A percentile compares a stretch with the other conserved stretches of the same genome.
Conservation (phyloP, 2,329 filamentous ascomycete genomes). For the Calonectria naviculata region DNA sequence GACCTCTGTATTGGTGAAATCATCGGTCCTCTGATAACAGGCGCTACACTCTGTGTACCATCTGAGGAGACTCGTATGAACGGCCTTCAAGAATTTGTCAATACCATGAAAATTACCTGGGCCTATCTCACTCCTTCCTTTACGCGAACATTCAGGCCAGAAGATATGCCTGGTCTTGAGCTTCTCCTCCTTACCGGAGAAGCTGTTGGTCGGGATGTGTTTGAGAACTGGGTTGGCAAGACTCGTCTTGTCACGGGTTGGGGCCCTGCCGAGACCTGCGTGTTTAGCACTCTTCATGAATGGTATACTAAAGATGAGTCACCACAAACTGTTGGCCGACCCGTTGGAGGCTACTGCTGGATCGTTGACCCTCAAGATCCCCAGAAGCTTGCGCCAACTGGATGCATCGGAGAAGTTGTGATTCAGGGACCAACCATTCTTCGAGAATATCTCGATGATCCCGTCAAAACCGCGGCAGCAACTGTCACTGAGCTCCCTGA, state of each 20-base stretch:
- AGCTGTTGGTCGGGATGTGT: slow-evolving; percentile 9
- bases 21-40: slow-evolving; percentile 13
- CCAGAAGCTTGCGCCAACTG: slow-evolving; percentile 33
- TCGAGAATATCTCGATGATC: slow-evolving; percentile 35
- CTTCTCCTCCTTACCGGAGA: slow-evolving; percentile 26
- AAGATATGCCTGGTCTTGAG: not conserved
- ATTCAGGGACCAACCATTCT: slow-evolving; percentile 41
- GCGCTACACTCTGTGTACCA: slow-evolving; percentile 22
- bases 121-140: not conserved
- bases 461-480: slow-evolving; percentile 32
- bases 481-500: slow-evolving; percentile 43
- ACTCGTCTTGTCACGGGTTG: slow-evolving; percentile 25
- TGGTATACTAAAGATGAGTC: not conserved
- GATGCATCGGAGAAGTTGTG: slow-evolving; percentile 39
- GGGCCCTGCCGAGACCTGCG: slow-evolving; percentile 29
- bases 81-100: not conserved
- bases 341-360: slow-evolving; percentile 28
- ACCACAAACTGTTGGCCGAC: not conserved
- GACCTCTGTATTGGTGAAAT: slow-evolving; percentile 17
- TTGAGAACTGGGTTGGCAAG: slow-evolving; percentile 28
- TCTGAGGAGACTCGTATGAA: slow-evolving; percentile 6
- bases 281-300: not conserved
- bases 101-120: slow-evolving; percentile 1
- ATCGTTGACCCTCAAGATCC: slow-evolving; percentile 37
- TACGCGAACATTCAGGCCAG: not conserved